These are phyloP conservation scores for Penicillium griseofulvum DNA, from an alignment of 2,329 filamentous ascomycete species.

Conservation along the genomic window DNA sequence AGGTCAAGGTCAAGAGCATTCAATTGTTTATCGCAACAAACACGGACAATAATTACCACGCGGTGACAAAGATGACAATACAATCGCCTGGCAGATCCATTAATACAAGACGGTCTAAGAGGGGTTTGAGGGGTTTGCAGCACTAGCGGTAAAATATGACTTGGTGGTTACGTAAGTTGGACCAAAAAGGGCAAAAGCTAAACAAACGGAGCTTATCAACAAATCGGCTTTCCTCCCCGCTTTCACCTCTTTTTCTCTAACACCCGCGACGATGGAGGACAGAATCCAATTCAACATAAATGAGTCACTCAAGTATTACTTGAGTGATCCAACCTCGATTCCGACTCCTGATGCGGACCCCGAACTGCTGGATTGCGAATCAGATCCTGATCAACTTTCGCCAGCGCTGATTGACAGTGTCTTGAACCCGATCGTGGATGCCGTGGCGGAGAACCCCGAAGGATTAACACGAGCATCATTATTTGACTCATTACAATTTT, in stretches of 20 bases:
- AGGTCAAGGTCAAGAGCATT: not conserved
- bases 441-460: constrained; percentile 87
- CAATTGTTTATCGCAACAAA: constrained; percentile 2
- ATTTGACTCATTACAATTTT: constrained; percentile 91
- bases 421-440: constrained; percentile 88
- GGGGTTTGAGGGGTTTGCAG: not conserved
- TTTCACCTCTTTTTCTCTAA: constrained; percentile 10
- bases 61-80: constrained; percentile 6
- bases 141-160: not conserved
- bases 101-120: constrained; percentile 10
- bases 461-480: constrained; percentile 73
- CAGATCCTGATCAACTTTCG: constrained; percentile 80
- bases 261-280: constrained; percentile 58
- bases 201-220: constrained; percentile 25
- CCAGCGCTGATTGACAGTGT: constrained; percentile 76
- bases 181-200: constrained; percentile 28
- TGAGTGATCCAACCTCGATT: constrained; percentile 84
- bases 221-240: constrained; percentile 18
- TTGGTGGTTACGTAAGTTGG: constrained; percentile 2
- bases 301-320: constrained; percentile 92
- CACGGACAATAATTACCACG: not conserved
- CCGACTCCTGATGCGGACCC: constrained; percentile 81
- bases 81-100: not conserved
- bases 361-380: constrained; percentile 85
- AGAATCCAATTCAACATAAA: constrained; percentile 87